A percentile compares a stretch with the other conserved stretches of the same genome.
phyloP scores from a whole-genome alignment of 2,329 filamentous ascomycete species.

The Celoporthe dispersa region DNA sequence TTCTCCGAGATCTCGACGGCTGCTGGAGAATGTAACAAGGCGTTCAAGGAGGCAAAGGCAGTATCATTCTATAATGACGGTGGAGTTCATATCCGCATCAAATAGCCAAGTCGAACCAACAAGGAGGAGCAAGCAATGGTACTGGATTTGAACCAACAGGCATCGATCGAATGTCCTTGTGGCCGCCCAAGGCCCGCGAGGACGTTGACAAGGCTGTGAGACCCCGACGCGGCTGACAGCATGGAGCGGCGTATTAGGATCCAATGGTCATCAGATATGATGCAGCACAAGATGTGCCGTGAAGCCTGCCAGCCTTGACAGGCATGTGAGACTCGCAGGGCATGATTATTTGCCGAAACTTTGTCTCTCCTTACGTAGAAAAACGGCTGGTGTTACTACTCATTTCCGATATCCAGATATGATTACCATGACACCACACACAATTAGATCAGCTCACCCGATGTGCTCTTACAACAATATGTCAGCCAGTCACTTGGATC shows the following conservation, averaged over 20 bases:
- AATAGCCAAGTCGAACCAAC: not conserved
- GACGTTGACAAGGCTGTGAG: not conserved
- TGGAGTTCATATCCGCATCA: constrained; percentile 20
- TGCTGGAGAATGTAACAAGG: not conserved
- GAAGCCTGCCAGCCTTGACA: not conserved
- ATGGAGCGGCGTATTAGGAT: constrained; percentile 1
- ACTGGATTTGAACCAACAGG: not conserved
- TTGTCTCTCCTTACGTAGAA: constrained; percentile 2
- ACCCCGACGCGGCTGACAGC: constrained; percentile 6
- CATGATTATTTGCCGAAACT: not conserved
- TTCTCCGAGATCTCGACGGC: constrained; percentile 14
- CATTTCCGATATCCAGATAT: not conserved
- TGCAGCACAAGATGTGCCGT: not conserved
- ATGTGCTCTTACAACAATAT: not conserved
- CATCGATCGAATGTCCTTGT: not conserved
- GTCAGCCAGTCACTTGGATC: not conserved
- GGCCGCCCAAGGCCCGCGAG: not conserved
- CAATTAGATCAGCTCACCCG: not conserved
- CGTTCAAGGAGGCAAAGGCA: constrained; percentile 27
- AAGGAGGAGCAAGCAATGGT: not conserved
- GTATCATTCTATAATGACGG: constrained; percentile 28
- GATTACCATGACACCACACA: not conserved
- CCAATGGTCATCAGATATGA: constrained; percentile 4
- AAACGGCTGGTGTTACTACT: not conserved
- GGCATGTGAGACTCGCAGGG: not conserved